Percentiles rank a stretch among this genome's conserved stretches.
Evolutionary conservation across 495 filamentous ascomycete species (phyloP).

Genomic region (Podospora appendiculata): DNA sequence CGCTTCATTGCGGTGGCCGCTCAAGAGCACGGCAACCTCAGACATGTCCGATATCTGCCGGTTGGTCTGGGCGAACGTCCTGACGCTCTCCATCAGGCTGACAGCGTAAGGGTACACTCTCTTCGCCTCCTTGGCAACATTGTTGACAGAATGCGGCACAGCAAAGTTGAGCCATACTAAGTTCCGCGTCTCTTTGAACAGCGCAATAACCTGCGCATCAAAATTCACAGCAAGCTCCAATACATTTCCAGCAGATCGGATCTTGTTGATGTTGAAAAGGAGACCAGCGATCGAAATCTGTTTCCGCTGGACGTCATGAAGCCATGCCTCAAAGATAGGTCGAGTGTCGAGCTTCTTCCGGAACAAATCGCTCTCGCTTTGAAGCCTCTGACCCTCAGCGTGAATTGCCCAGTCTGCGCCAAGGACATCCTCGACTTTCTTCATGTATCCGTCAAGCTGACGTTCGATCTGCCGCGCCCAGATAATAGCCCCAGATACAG

Average conservation of each 20-base stretch:
- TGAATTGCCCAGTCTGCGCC: constrained; percentile 91
- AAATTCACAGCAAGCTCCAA: constrained; percentile 92
- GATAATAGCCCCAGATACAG: constrained; percentile 91
- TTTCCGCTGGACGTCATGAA: constrained; percentile 76
- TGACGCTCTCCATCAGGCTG: constrained; percentile 94
- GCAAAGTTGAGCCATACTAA: constrained; percentile 87
- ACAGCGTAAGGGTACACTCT: constrained; percentile 96
- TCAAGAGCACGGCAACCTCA: constrained; percentile 77
- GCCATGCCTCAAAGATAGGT: constrained; percentile 90
- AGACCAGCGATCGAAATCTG: constrained; percentile 85
- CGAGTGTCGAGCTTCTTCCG: constrained; percentile 92
- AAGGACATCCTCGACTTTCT: constrained; percentile 91
- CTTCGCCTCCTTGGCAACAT: constrained; percentile 93
- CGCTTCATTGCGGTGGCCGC: constrained; percentile 83
- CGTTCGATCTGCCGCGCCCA: constrained; percentile 96
- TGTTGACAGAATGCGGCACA: constrained; percentile 89
- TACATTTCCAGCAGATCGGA: constrained; percentile 76
- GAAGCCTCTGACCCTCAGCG: constrained; percentile 88
- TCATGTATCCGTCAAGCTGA: constrained; percentile 92
- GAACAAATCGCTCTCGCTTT: constrained; percentile 81
- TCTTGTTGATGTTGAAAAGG: constrained; percentile 81
- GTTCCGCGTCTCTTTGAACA: constrained; percentile 99
- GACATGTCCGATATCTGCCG: constrained; percentile 74
- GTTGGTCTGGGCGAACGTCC: constrained; percentile 80
- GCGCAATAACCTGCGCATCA: constrained; percentile 87